These are phyloP conservation scores for Phyllosticta citrichinensis DNA, from an alignment of 2,329 filamentous ascomycete genomes.

Conservation along the genomic window DNA sequence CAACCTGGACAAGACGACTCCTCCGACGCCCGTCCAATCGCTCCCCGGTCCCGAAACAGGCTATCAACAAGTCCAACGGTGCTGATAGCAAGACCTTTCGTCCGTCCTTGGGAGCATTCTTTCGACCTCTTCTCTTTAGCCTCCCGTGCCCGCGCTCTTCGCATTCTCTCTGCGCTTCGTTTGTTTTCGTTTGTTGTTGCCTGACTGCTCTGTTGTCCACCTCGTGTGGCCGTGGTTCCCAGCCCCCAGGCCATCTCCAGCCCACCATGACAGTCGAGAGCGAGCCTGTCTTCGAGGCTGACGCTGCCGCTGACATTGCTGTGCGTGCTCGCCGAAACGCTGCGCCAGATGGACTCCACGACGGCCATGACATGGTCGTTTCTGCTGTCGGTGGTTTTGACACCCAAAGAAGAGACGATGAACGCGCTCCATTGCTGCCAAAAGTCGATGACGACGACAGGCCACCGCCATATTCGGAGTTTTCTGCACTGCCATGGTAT, in stretches of 20 bases:
- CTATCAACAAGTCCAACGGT: not conserved
- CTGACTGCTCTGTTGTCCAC: not conserved
- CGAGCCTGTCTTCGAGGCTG: not conserved
- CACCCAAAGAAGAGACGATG: not conserved
- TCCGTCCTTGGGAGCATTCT: not conserved
- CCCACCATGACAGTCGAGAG: not conserved
- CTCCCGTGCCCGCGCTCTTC: not conserved
- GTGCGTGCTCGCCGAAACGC: constrained; percentile 6
- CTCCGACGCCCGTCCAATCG: not conserved
- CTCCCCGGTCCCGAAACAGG: not conserved
- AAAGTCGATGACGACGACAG: not conserved
- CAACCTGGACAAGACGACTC: not conserved
- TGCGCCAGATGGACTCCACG: constrained; percentile 10
- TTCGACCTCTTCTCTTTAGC: not conserved
- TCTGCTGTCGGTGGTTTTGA: constrained; percentile 41
- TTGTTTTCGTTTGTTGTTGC: not conserved
- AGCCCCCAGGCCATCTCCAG: not conserved
- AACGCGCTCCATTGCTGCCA: constrained; percentile 4
- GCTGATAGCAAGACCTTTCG: not conserved
- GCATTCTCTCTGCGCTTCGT: not conserved
- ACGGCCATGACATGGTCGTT: constrained; percentile 28
- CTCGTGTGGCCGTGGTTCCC: not conserved
- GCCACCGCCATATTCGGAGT: constrained; percentile 36
- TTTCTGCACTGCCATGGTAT: constrained; percentile 52
- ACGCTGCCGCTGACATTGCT: constrained; percentile 23